Evolutionary conservation across 441 rosid species (phyloP).

Genomic region (Adansonia madagascariensis): DNA sequence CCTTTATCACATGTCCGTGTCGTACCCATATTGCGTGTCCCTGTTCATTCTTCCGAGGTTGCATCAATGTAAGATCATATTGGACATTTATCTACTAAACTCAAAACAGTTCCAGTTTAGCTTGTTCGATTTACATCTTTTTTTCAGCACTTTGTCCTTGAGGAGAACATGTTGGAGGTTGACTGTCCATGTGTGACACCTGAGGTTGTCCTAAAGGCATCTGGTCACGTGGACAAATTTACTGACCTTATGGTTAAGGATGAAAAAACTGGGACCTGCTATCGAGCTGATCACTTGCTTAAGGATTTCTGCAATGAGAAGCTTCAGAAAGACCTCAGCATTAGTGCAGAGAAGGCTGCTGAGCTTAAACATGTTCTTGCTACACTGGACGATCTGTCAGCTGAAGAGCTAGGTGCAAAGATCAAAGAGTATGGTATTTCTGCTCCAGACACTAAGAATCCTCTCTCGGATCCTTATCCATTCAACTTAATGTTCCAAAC

Average conservation of each 20-base stretch:
- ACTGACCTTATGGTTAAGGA: slow-evolving; percentile 85
- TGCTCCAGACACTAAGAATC: slow-evolving; percentile 69
- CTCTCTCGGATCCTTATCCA: slow-evolving; percentile 67
- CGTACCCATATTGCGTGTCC: no score
- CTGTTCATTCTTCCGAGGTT: background rate
- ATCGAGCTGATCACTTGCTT: slow-evolving; percentile 73
- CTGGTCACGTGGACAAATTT: slow-evolving; percentile 80
- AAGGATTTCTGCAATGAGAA: slow-evolving; percentile 76
- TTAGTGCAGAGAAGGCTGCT: slow-evolving; percentile 56
- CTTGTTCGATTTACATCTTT: background rate
- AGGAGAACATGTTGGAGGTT: slow-evolving; percentile 61
- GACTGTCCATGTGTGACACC: slow-evolving; percentile 63
- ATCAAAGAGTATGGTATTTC: slow-evolving; percentile 71
- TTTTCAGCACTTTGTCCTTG: slow-evolving; percentile 70
- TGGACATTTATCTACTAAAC: background rate
- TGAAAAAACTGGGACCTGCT: slow-evolving; percentile 69
- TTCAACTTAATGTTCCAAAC: slow-evolving; percentile 81
- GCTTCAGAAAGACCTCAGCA: slow-evolving; percentile 65
- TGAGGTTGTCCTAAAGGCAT: slow-evolving; percentile 74
- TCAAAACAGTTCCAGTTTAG: slow-evolving; percentile 3
- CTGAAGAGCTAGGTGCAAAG: slow-evolving; percentile 75
- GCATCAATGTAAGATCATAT: background rate
- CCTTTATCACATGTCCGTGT: no score
- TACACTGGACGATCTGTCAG: slow-evolving; percentile 65
- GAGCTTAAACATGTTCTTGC: slow-evolving; percentile 67